Evolutionary conservation across 225 moss, liverwort and hornwort genomes (phyloP).

Genomic region (Rhytidiadelphus loreus): DNA sequence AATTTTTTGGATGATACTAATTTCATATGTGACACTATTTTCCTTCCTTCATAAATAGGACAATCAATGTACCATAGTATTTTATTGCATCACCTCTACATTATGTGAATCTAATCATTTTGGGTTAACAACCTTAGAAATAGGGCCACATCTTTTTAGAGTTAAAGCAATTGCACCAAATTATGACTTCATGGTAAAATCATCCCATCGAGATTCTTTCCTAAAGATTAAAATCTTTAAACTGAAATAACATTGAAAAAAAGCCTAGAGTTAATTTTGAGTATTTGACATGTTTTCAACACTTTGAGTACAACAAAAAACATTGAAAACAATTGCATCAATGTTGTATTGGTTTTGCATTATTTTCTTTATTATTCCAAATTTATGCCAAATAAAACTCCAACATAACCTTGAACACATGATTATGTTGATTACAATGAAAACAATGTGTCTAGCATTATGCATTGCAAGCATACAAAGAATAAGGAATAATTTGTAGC

Average conservation of each 20-base stretch:
- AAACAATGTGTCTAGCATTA: not conserved
- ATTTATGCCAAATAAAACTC: not conserved
- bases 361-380: not conserved
- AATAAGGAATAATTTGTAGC: not conserved
- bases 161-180: fast-evolving
- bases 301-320: not conserved
- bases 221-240: not conserved
- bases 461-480: not conserved
- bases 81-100: not conserved
- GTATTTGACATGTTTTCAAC: not conserved
- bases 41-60: fast-evolving
- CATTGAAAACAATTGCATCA: too few relatives aligned
- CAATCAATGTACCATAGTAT: not conserved
- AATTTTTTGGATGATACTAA: not conserved
- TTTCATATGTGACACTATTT: not conserved
- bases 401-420: not conserved
- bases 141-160: not conserved
- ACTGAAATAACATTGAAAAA: too few relatives aligned
- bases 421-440: not conserved
- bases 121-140: not conserved
- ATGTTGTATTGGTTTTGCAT: not conserved
- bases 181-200: not conserved
- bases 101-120: not conserved
- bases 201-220: fast-evolving
- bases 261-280: not conserved